Evolutionary conservation across 164 flowering plant genomes (phyloP).

Genomic region (Buxus sempervirens): DNA sequence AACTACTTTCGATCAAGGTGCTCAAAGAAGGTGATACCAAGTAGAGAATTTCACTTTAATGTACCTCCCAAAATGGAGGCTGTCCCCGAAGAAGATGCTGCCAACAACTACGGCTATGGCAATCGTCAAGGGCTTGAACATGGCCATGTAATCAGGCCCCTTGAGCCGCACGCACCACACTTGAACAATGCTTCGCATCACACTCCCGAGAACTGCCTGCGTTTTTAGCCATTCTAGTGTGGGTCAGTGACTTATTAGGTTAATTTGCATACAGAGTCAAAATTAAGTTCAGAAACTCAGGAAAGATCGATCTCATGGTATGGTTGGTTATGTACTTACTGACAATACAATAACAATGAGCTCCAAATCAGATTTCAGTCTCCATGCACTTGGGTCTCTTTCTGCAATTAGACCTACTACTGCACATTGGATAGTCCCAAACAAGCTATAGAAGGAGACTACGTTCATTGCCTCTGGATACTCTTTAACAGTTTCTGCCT

Average conservation of each 20-base stretch:
- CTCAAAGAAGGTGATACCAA: background rate
- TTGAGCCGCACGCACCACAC: slow-evolving; percentile 17
- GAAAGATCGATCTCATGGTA: too few species aligned
- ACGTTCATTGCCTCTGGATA: slow-evolving; percentile 24
- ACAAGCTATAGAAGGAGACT: slow-evolving; percentile 13
- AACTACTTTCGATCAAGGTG: too few species aligned
- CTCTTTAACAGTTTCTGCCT: slow-evolving; percentile 20
- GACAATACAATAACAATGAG: slow-evolving; percentile 21
- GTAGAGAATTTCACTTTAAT: background rate
- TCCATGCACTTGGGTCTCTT: slow-evolving; percentile 30
- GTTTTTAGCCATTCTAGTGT: too few species aligned
- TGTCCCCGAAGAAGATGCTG: slow-evolving; percentile 15
- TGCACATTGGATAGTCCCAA: slow-evolving; percentile 20
- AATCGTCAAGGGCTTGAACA: slow-evolving; percentile 31
- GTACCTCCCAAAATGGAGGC: slow-evolving; percentile 27
- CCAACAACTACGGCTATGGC: slow-evolving; percentile 24
- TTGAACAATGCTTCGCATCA: slow-evolving; percentile 30
- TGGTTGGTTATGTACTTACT: slow-evolving; percentile 25
- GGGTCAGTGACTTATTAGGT: too few species aligned
- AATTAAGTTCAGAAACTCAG: too few species aligned
- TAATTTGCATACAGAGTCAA: too few species aligned
- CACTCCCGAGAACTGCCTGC: slow-evolving; percentile 36
- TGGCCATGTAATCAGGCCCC: slow-evolving; percentile 22
- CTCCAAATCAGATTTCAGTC: slow-evolving; percentile 16
- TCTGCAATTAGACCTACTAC: slow-evolving; percentile 14